Evolutionary conservation across 305 asterid species (phyloP).

Genomic region (Solanum hybrid): DNA sequence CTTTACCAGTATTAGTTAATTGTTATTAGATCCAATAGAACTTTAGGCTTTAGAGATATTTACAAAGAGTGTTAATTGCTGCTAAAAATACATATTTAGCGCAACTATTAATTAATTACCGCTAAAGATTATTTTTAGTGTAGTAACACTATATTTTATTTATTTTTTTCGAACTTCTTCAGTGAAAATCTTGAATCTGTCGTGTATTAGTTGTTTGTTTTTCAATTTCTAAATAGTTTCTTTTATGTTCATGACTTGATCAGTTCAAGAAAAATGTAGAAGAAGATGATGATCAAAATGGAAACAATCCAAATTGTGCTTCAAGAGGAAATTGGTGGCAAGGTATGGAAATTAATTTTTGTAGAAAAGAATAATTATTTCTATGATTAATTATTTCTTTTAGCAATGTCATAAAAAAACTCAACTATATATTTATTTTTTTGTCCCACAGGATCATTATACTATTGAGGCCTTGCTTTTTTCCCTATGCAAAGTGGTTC

Average conservation of each 20-base stretch:
- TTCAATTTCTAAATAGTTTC: too few relatives aligned
- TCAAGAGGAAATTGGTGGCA: conserved; percentile 47
- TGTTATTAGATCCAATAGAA: too few relatives aligned
- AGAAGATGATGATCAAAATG: conserved; percentile 23
- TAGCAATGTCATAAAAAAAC: neutral
- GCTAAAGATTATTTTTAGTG: too few relatives aligned
- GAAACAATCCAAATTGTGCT: conserved; percentile 20
- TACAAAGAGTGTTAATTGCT: too few relatives aligned
- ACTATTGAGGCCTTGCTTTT: conserved; percentile 16
- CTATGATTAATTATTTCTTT: neutral
- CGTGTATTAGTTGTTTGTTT: too few relatives aligned
- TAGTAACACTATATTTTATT: neutral
- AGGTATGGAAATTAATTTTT: conserved; percentile 13
- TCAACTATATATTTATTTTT: neutral
- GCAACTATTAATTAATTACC: too few relatives aligned
- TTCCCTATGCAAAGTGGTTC: neutral
- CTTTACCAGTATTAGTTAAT: too few relatives aligned
- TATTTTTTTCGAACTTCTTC: neutral
- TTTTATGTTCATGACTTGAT: neutral
- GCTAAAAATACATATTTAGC: too few relatives aligned
- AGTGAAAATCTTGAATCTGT: too few relatives aligned
- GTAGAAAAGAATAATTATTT: neutral
- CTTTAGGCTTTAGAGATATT: too few relatives aligned
- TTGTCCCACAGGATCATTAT: conserved; percentile 22
- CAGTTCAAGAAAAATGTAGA: conserved; percentile 17